Evolutionary conservation across 2,329 filamentous ascomycete species (phyloP), one percentile per base, ranked within the genome.

Genomic region (Didymella arachidicola): DNA sequence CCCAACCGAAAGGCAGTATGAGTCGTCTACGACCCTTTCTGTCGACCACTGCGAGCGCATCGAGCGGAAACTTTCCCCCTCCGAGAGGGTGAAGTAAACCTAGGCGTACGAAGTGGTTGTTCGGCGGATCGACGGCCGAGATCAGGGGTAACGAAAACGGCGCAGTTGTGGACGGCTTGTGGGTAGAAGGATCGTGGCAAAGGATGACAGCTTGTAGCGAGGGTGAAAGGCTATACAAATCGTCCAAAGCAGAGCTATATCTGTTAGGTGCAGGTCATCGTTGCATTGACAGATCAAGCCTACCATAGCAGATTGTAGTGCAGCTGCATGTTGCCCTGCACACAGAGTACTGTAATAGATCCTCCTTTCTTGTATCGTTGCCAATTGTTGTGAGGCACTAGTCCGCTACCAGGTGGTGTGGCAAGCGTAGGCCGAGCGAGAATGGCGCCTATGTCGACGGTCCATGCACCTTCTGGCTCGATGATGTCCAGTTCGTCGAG

Each of bases 1-100:
- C 79, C 79, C 79, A 81, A 2, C 79, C 79, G 60, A 81, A 78
- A 1, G 79, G 79, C 46, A 81, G 61, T 12, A 80, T 72, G 52
- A 81, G 65, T 48, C 79, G 72, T 22, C 78, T 68, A 36, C 73
- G 68, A 0, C 73, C 73, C 12, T 65, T 64, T 5, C 60, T 61
- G 59, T 81, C 79, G 3, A 81, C 56, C 2, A 81, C 74, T 4
- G 80, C 79, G n/a, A 81, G 67, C 5, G 79, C 78, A 59, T 81
- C 79, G 11, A 81, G 65, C 2, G 78, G 78, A 22, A 73, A 68
- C 43, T 78, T 76, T 2, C 79, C 79, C 52, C 78, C 79, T 39
- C 79, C 79, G 3, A 81, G 70, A 2, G 79, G 79, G 59, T 81
- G 79, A 25, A 81, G 65, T 7, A 81, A 69, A 7, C 79, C 79